Conservation (phyloP, 306 rosid genomes). For the Coriaria nepalensis region DNA sequence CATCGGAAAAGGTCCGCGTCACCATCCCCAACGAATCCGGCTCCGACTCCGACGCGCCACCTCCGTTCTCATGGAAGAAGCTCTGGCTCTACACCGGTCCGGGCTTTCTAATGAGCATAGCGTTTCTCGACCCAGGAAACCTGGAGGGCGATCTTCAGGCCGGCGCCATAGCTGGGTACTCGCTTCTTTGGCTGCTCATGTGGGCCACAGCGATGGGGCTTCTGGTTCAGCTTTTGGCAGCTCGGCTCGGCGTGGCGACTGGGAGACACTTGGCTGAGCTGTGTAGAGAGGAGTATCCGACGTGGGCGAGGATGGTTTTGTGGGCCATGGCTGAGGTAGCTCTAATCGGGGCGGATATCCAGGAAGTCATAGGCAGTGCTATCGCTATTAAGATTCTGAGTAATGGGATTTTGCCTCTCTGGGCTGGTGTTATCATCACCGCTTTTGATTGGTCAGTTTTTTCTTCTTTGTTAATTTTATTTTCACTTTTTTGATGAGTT, state of each 20-base stretch:
- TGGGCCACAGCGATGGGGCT: slow-evolving; percentile 97
- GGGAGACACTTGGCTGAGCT: slow-evolving; percentile 85
- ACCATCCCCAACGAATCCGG: slow-evolving; percentile 10
- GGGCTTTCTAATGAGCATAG: slow-evolving; percentile 91
- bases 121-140: slow-evolving; percentile 89
- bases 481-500: no score
- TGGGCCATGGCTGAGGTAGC: slow-evolving; percentile 97
- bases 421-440: slow-evolving; percentile 87
- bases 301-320: slow-evolving; percentile 63
- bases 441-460: slow-evolving; percentile 66
- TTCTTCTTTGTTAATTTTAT: neutral
- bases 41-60: slow-evolving; percentile 14
- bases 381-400: slow-evolving; percentile 79
- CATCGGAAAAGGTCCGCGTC: no score
- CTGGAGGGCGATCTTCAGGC: slow-evolving; percentile 95
- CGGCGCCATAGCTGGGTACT: slow-evolving; percentile 86
- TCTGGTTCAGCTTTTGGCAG: slow-evolving; percentile 69
- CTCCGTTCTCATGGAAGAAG: slow-evolving; percentile 90
- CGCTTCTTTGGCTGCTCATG: slow-evolving; percentile 75
- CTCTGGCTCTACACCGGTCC: slow-evolving; percentile 96
- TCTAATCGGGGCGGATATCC: slow-evolving; percentile 84
- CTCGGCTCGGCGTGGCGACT: slow-evolving; percentile 90
- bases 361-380: slow-evolving; percentile 96
- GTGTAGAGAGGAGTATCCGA: slow-evolving; percentile 85
- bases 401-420: slow-evolving; percentile 67